These are phyloP conservation scores for Ophiostoma populinum DNA, from an alignment of 2,329 filamentous ascomycete species.

Conservation along the genomic window DNA sequence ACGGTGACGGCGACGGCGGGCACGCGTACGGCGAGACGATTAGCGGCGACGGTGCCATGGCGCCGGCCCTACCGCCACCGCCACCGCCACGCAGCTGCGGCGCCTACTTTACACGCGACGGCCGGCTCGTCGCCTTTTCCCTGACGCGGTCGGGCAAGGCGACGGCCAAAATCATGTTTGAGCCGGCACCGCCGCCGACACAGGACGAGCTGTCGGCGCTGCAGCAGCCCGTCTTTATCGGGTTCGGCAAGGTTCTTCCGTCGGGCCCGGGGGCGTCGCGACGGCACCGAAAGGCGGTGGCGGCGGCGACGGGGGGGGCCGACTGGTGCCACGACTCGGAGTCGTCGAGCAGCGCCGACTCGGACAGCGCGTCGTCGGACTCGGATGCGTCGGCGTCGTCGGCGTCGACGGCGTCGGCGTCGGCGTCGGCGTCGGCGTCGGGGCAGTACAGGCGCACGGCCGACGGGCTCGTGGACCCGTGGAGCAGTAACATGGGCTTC, in stretches of 20 bases:
- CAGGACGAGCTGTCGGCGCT: slow-evolving; percentile 8
- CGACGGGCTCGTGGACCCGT: slow-evolving; percentile 9
- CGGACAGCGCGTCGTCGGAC: slow-evolving; percentile 21
- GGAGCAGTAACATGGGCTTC: slow-evolving; percentile 19
- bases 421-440: neutral
- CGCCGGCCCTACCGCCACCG: slow-evolving; percentile 24
- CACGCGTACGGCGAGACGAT: neutral
- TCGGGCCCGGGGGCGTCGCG: slow-evolving; percentile 15
- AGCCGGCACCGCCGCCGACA: slow-evolving; percentile 22
- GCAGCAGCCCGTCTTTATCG: slow-evolving; percentile 11
- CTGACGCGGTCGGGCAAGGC: slow-evolving; percentile 48
- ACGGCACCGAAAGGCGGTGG: slow-evolving; percentile 29
- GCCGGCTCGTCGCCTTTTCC: slow-evolving; percentile 49
- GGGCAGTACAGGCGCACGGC: neutral
- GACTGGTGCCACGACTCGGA: slow-evolving; percentile 1
- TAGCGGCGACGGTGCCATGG: neutral
- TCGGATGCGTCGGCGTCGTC: slow-evolving; percentile 15
- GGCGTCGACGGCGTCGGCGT: neutral
- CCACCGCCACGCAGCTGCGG: slow-evolving; percentile 42
- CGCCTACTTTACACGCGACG: slow-evolving; percentile 43
- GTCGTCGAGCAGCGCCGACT: slow-evolving; percentile 15
- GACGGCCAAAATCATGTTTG: slow-evolving; percentile 27
- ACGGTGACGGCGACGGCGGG: slow-evolving; percentile 46
- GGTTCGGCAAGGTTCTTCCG: slow-evolving; percentile 11
- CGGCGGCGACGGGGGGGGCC: slow-evolving; percentile 23